These are phyloP conservation scores for Sporothrix protearum DNA, from an alignment of 2,329 filamentous ascomycete species.

Conservation along the genomic window DNA sequence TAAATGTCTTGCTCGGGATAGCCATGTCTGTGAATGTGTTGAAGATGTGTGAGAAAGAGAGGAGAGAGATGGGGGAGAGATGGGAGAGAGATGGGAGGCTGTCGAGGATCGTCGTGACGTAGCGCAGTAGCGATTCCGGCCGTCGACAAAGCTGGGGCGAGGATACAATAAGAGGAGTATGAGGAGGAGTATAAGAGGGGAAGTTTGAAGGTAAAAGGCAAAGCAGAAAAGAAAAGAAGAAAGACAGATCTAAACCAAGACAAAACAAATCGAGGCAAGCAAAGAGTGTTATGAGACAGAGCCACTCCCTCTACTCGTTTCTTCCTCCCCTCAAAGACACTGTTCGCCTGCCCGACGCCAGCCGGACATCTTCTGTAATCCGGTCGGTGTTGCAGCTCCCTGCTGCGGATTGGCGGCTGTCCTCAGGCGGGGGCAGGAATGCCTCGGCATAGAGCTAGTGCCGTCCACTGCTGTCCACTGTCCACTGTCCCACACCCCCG, in stretches of 20 bases:
- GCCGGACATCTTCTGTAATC: conserved; percentile 11
- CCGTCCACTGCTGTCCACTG: neutral
- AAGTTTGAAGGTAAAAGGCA: neutral
- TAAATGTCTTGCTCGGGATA: conserved; percentile 48
- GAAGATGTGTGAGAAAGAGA: neutral
- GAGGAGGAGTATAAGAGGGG: too few species aligned
- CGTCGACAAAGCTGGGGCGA: neutral
- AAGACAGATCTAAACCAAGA: neutral
- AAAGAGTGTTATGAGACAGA: neutral
- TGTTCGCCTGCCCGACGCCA: neutral
- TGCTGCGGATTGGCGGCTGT: neutral
- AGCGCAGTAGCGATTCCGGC: neutral
- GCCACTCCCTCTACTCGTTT: neutral
- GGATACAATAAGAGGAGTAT: too few species aligned
- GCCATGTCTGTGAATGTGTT: conserved; percentile 33
- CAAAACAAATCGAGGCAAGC: neutral
- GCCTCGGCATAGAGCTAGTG: conserved; percentile 17
- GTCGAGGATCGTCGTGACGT: neutral
- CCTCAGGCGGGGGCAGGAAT: neutral
- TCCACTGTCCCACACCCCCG: neutral
- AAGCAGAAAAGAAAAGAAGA: neutral
- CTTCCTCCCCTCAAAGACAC: neutral
- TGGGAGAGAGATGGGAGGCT: too few species aligned
- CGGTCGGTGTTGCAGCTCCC: conserved; percentile 1
- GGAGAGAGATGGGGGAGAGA: too few species aligned